Evolutionary conservation across 2,329 filamentous ascomycete genomes (phyloP).

Genomic region (Exophiala sideris): DNA sequence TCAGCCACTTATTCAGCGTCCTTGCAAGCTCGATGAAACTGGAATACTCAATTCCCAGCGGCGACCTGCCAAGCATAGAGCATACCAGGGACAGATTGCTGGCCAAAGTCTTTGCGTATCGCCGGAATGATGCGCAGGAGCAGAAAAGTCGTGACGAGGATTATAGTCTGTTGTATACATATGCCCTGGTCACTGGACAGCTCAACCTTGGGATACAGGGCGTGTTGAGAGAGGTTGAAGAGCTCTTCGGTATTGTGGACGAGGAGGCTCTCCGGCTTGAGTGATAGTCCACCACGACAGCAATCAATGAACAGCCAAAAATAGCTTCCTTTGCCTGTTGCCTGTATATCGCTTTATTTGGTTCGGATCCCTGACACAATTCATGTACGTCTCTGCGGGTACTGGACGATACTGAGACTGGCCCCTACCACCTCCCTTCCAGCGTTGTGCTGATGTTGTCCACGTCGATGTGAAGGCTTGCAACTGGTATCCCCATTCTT

Average conservation of each 20-base stretch:
- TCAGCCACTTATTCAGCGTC: conserved; percentile 82
- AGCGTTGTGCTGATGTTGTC: too few species aligned
- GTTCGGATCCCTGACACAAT: too few species aligned
- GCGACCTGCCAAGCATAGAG: conserved; percentile 79
- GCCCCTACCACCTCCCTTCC: too few species aligned
- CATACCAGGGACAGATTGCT: conserved; percentile 77
- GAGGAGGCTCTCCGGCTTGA: conserved; percentile 60
- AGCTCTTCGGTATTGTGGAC: conserved; percentile 59
- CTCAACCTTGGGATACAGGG: conserved; percentile 54
- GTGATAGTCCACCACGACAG: conserved; percentile 27
- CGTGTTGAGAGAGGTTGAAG: conserved; percentile 56
- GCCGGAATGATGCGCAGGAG: conserved; percentile 61
- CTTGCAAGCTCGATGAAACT: conserved; percentile 91
- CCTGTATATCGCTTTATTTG: too few species aligned
- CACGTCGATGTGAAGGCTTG: too few species aligned
- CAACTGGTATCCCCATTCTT: too few species aligned
- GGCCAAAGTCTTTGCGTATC: conserved; percentile 82
- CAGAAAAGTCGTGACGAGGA: conserved; percentile 56
- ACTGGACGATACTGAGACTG: too few species aligned
- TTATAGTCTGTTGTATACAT: conserved; percentile 89
- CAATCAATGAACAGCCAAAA: too few species aligned
- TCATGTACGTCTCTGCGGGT: too few species aligned
- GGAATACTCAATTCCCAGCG: conserved; percentile 79
- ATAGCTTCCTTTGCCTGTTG: too few species aligned
- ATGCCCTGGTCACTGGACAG: conserved; percentile 64